Percentiles rank a stretch among this genome's conserved stretches.
Evolutionary conservation across 1,139 yeast genomes (phyloP).

Genomic region (Geotrichum restrictum): DNA sequence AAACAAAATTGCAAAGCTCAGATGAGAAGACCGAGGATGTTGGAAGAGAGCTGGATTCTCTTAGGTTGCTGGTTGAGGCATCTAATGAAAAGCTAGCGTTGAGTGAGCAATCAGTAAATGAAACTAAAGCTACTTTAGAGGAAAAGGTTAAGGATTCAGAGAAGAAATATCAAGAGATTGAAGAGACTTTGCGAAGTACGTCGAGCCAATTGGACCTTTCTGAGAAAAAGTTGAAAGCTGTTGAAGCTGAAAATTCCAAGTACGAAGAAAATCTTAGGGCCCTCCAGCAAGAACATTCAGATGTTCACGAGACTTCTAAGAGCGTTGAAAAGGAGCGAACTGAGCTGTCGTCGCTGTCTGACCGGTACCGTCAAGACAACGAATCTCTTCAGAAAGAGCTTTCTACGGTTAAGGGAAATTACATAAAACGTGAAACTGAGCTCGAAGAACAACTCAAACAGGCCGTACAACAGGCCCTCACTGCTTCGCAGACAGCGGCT

Average conservation of each 20-base stretch:
- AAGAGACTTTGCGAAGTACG: not conserved
- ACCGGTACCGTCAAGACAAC: conserved; percentile 13
- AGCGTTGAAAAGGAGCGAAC: conserved; percentile 10
- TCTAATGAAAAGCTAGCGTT: not conserved
- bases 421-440: conserved; percentile 17
- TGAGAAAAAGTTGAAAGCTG: conserved; percentile 1
- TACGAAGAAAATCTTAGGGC: conserved; percentile 28
- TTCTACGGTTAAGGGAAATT: conserved; percentile 11
- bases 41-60: too few relatives aligned
- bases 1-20: not conserved
- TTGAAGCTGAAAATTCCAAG: conserved; percentile 3
- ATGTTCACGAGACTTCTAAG: conserved; percentile 1
- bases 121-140: too few relatives aligned
- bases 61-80: not conserved
- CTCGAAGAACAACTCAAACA: conserved; percentile 18
- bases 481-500: conserved; percentile 17
- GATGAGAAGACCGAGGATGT: too few relatives aligned
- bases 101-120: too few relatives aligned
- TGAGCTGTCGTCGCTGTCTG: conserved; percentile 13
- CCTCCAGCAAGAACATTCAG: conserved; percentile 1
- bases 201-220: not conserved
- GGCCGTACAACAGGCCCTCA: conserved; percentile 21
- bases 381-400: conserved; percentile 18
- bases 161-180: conserved; percentile 15
- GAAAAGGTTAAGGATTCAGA: conserved; percentile 19